Conservation (phyloP, 148 eudicot species). For the Silene uniflora region DNA sequence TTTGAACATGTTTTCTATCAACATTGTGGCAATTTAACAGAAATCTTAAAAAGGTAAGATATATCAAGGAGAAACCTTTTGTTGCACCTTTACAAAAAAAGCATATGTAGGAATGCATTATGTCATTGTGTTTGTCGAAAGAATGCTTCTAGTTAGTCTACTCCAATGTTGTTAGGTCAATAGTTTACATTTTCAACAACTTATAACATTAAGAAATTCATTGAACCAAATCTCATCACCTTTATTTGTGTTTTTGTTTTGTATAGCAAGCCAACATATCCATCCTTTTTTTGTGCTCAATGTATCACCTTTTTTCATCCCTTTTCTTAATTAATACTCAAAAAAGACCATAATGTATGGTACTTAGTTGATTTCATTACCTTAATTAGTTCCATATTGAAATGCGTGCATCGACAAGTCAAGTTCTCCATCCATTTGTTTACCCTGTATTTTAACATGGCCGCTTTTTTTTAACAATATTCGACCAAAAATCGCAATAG, state of each 20-base stretch:
- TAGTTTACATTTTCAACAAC: conserved; percentile 7
- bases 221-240: background rate
- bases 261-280: background rate
- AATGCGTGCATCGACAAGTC: too few species aligned
- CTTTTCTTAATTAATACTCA: background rate
- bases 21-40: background rate
- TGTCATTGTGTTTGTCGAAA: conserved; percentile 12
- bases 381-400: too few species aligned
- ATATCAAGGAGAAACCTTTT: conserved; percentile 18
- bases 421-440: too few species aligned
- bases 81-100: background rate
- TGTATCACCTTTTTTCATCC: background rate
- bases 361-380: too few species aligned
- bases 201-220: conserved; percentile 5
- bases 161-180: conserved; percentile 21
- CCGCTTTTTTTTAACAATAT: too few species aligned
- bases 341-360: too few species aligned
- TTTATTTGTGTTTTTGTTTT: conserved; percentile 13
- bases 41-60: conserved; percentile 12
- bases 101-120: conserved; percentile 6
- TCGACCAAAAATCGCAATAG: too few species aligned
- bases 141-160: background rate
- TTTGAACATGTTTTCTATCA: too few species aligned
- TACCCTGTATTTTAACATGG: too few species aligned
- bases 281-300: background rate